A percentile compares a stretch with the other conserved stretches of the same genome.
These are phyloP conservation scores for Sphenostylis stenocarpa DNA, from an alignment of 306 rosid genomes.

Conservation along the genomic window DNA sequence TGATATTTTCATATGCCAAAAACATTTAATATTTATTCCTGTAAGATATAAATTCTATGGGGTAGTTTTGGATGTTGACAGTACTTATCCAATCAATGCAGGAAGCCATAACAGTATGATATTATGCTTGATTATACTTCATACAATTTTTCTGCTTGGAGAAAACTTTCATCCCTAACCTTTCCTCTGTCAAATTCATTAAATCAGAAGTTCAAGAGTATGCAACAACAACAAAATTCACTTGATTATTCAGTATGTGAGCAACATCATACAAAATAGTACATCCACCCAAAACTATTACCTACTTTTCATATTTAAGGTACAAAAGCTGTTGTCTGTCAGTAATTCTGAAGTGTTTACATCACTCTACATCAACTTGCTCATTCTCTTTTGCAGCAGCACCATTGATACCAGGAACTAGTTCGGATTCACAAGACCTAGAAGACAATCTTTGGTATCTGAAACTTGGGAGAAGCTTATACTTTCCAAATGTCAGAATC, in stretches of 20 bases:
- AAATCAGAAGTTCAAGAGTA: slow-evolving; percentile 11
- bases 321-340: slow-evolving; percentile 32
- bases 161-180: neutral
- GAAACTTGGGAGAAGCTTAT: slow-evolving; percentile 64
- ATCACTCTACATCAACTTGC: slow-evolving; percentile 44
- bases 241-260: slow-evolving; percentile 28
- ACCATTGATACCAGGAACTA: slow-evolving; percentile 53
- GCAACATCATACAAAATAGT: slow-evolving; percentile 25
- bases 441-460: slow-evolving; percentile 80
- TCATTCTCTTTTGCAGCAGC: slow-evolving; percentile 45
- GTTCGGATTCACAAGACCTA: slow-evolving; percentile 69
- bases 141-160: neutral
- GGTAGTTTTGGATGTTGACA: neutral
- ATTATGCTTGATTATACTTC: slow-evolving; percentile 4
- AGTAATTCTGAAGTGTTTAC: slow-evolving; percentile 27
- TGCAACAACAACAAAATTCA: slow-evolving; percentile 27
- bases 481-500: slow-evolving; percentile 47
- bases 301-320: slow-evolving; percentile 33
- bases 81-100: neutral
- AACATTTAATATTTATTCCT: neutral
- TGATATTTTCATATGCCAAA: too few species aligned
- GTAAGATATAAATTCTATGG: neutral
- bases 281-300: slow-evolving; percentile 25
- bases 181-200: neutral
- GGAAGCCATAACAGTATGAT: neutral